phyloP scores from a whole-genome alignment of 192 early-diverging fungal genomes.

The Entomortierella beljakovae region DNA sequence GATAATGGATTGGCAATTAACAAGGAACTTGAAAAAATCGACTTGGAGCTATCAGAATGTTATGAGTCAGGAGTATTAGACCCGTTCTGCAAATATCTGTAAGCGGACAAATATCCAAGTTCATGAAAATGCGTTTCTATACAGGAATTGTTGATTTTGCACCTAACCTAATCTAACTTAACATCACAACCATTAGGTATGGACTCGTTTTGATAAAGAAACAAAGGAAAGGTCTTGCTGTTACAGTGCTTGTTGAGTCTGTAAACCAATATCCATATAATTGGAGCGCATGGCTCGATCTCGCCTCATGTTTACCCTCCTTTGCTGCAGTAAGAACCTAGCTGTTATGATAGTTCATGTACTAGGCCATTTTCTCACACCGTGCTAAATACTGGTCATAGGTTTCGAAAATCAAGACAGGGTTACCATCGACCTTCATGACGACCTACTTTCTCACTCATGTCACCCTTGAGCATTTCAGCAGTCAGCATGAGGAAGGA shows the following conservation, averaged over 20 bases:
- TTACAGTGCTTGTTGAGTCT: constrained; percentile 69
- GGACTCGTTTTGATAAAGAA: constrained; percentile 61
- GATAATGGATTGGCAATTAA: constrained; percentile 61
- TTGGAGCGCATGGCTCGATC: constrained; percentile 93
- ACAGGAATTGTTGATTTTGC: not conserved
- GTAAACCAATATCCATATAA: constrained; percentile 82
- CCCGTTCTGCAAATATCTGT: constrained; percentile 78
- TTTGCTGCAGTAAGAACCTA: constrained; percentile 38
- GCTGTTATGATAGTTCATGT: not conserved
- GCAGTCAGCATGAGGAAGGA: constrained; percentile 40
- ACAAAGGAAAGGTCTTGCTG: constrained; percentile 58
- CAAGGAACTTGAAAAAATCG: constrained; percentile 58
- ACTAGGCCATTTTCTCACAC: too few species aligned
- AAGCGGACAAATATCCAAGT: constrained; percentile 43
- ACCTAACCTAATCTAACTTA: not conserved
- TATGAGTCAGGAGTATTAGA: constrained; percentile 65
- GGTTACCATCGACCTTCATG: constrained; percentile 57
- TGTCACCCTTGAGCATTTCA: constrained; percentile 61
- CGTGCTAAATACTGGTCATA: not conserved
- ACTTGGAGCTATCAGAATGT: constrained; percentile 55
- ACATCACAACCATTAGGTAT: constrained; percentile 52
- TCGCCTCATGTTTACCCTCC: constrained; percentile 66
- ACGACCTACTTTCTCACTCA: constrained; percentile 64
- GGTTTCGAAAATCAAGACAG: constrained; percentile 15
- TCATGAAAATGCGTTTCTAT: not conserved